These are phyloP conservation scores for Neocatenulostroma microsporum DNA, from an alignment of 2,329 filamentous ascomycete species.

Conservation along the genomic window DNA sequence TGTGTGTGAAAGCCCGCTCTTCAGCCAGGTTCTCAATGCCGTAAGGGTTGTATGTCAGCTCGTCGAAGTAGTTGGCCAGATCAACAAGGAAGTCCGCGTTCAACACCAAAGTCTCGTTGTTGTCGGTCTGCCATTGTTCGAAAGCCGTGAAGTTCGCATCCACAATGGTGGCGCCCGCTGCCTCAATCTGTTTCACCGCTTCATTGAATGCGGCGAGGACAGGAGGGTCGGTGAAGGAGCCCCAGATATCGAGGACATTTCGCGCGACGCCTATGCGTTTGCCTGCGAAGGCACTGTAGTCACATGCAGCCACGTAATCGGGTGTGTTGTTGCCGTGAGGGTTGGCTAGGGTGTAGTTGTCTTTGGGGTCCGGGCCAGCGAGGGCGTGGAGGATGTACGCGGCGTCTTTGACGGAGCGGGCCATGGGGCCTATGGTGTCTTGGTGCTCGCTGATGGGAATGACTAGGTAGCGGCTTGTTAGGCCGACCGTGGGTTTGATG, in stretches of 20 bases:
- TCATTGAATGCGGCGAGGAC: slow-evolving; percentile 49
- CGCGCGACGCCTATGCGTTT: slow-evolving; percentile 58
- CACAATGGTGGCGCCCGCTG: slow-evolving; percentile 53
- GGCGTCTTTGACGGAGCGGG: slow-evolving; percentile 51
- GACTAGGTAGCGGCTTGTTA: slow-evolving; percentile 55
- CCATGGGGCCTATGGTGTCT: slow-evolving; percentile 51
- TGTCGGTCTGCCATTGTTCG: slow-evolving; percentile 36
- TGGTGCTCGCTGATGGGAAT: slow-evolving; percentile 56
- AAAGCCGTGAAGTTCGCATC: slow-evolving; percentile 53
- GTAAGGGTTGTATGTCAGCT: slow-evolving; percentile 52
- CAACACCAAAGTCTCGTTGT: slow-evolving; percentile 41
- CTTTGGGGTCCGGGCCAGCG: slow-evolving; percentile 43
- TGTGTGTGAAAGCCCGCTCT: slow-evolving; percentile 49
- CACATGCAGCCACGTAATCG: slow-evolving; percentile 53
- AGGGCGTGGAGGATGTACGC: slow-evolving; percentile 53
- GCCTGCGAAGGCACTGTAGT: slow-evolving; percentile 40
- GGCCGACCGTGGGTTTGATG: slow-evolving; percentile 59
- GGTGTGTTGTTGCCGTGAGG: slow-evolving; percentile 46
- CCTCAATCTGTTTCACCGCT: slow-evolving; percentile 46
- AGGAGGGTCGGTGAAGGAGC: slow-evolving; percentile 29
- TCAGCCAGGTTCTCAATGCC: slow-evolving; percentile 46
- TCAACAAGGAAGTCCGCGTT: slow-evolving; percentile 53
- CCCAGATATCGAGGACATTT: slow-evolving; percentile 45
- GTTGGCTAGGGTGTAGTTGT: slow-evolving; percentile 53
- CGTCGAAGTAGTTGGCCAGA: slow-evolving; percentile 49